These are phyloP conservation scores for Elongisporangium senticosum DNA, from an alignment of 352 stramenopile genomes.

Conservation along the genomic window DNA sequence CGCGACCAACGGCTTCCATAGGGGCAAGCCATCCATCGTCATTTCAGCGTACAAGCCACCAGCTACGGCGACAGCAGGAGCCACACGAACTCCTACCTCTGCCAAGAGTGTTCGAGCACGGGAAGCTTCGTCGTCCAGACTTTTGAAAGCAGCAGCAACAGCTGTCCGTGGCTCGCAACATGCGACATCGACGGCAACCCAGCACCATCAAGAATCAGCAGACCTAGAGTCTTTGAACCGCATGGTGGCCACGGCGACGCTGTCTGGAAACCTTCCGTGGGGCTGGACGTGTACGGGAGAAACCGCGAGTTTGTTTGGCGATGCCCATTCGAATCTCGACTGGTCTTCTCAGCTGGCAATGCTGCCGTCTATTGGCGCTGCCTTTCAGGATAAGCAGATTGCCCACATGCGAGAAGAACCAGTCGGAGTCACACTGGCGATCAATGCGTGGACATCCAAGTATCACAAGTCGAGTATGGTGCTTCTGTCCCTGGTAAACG, in stretches of 20 bases:
- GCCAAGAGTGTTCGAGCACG: neutral
- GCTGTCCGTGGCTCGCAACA: neutral
- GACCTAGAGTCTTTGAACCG: conserved; percentile 24
- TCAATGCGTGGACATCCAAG: conserved; percentile 57
- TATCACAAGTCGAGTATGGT: conserved; percentile 44
- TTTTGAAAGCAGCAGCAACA: neutral
- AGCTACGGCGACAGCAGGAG: neutral
- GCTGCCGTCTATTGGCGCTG: conserved; percentile 13
- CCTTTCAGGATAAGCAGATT: conserved; percentile 44
- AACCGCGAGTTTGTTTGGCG: conserved; percentile 24
- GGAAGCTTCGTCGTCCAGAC: neutral
- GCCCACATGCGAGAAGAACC: conserved; percentile 55
- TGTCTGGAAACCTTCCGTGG: conserved; percentile 35
- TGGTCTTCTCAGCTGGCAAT: conserved; percentile 12
- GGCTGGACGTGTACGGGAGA: conserved; percentile 61
- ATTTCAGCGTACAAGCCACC: neutral
- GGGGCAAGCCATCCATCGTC: neutral
- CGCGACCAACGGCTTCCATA: neutral
- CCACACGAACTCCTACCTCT: neutral
- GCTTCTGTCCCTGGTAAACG: conserved; percentile 67
- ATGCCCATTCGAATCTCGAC: conserved; percentile 20
- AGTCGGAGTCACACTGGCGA: conserved; percentile 52
- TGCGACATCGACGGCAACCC: no score
- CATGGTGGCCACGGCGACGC: conserved; percentile 35
- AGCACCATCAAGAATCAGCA: neutral